Base-by-base conservation (phyloP, 305 asterid species). In the Ilex paraguariensis region DNA sequence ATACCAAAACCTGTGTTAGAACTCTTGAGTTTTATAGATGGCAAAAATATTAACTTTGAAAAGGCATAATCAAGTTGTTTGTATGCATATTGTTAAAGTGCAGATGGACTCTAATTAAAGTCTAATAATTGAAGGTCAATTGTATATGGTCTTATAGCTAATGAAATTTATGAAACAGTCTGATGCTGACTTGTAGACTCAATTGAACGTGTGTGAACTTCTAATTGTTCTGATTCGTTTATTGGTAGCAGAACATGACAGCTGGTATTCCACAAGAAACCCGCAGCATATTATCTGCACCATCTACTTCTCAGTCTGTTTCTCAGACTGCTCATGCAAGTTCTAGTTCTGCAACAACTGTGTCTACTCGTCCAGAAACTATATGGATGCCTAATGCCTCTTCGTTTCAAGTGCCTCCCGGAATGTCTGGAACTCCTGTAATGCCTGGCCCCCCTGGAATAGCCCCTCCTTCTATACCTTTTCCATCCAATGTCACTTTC, bases 371-470 rank as follows among this genome's bases (percentile, higher is more conserved):
- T 69, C 76, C 79, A 63, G 65, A 71, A 73, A 54, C 72, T 64
- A 40, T 67, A 44, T 77, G 88, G 80, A 73, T 82, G 74, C 83
- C 87, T 56, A 69, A 82, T 31, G 73, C 77, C 48, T 81, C 92
- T 54, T 65, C 79, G 48, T 86, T 80, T 83, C 95, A 84, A 54
- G 78, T 74, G 62, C 81, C 83, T 56, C 68, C 74, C 14, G 89
- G 83, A 60, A 70, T 79, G 65, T 79, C 81, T 65, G 79, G 73
- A 59, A 69, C 79, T 70, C 84, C 93, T 56, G 52, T 70, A 30
- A 69, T 81, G 31, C 83, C 80, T 66, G 85, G 70, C 48, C 80
- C 91, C 36, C 87, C 91, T 57, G 96, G 95, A 73, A 70, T 80
- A 53, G 73, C 87, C 71, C 79, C 79, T 52, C 62, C 81, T 61